A percentile compares a stretch with the other conserved stretches of the same genome.
Evolutionary conservation across 306 rosid species (phyloP).

Genomic region (Clitoria ternatea): DNA sequence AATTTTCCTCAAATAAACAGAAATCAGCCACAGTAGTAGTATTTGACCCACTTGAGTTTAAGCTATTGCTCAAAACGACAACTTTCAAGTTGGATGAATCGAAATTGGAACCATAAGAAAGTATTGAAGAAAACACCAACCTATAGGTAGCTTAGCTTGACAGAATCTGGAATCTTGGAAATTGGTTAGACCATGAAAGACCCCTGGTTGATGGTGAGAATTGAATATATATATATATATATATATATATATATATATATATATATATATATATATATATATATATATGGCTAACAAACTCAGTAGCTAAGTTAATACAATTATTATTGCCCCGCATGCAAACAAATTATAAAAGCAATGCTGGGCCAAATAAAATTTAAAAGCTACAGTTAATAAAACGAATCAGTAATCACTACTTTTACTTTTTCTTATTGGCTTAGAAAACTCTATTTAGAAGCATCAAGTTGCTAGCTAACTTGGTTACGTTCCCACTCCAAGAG

Average conservation of each 20-base stretch:
- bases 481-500: constrained; percentile 26
- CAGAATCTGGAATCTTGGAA: constrained; percentile 23
- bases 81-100: neutral
- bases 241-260: constrained; percentile 4
- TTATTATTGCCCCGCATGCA: constrained; percentile 27
- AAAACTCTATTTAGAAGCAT: constrained; percentile 23
- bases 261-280: neutral
- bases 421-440: constrained; percentile 21
- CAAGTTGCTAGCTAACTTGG: constrained; percentile 40
- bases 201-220: neutral
- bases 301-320: constrained; percentile 12
- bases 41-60: constrained; percentile 9
- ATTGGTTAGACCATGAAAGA: constrained; percentile 8
- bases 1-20: neutral
- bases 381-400: constrained; percentile 17
- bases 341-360: constrained; percentile 40
- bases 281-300: constrained; percentile 22
- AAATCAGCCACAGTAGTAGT: neutral
- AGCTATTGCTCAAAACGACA: neutral
- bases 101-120: constrained; percentile 4
- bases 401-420: constrained; percentile 26
- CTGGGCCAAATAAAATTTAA: constrained; percentile 20
- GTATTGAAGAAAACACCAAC: constrained; percentile 26
- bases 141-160: constrained; percentile 17
- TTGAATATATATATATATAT: neutral